Evolutionary conservation across 495 filamentous ascomycete genomes (phyloP).

Genomic region (Echria macrotheca): DNA sequence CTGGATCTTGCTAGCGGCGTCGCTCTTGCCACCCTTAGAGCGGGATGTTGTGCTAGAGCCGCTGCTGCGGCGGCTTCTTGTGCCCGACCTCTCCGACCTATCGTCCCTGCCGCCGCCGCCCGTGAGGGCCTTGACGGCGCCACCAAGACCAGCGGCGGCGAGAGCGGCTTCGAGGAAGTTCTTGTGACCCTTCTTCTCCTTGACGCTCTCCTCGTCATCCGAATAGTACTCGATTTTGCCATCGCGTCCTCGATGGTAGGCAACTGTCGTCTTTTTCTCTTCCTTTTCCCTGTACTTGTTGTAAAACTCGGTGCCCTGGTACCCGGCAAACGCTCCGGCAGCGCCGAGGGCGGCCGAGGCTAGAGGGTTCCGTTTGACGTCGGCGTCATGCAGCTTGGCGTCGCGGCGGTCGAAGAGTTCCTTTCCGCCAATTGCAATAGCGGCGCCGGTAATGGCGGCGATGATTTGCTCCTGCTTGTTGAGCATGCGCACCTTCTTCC

Average conservation of each 20-base stretch:
- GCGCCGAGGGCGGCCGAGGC: conserved; percentile 50
- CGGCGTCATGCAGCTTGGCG: conserved; percentile 38
- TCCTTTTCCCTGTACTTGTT: conserved; percentile 46
- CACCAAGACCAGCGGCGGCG: conserved; percentile 61
- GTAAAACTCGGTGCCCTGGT: conserved; percentile 49
- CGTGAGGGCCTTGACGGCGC: conserved; percentile 50
- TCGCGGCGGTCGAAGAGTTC: conserved; percentile 52
- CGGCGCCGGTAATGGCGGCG: conserved; percentile 48
- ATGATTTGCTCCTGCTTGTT: conserved; percentile 56
- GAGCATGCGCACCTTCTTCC: conserved; percentile 42
- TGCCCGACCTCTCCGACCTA: conserved; percentile 44
- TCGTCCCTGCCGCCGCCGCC: conserved; percentile 42
- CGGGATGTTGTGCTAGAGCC: conserved; percentile 43
- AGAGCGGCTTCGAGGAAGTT: conserved; percentile 68
- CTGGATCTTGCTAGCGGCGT: conserved; percentile 61
- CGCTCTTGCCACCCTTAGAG: conserved; percentile 36
- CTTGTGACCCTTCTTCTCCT: conserved; percentile 53
- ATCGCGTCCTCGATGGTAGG: conserved; percentile 38
- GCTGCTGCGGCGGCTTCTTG: conserved; percentile 43
- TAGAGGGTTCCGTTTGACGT: conserved; percentile 45
- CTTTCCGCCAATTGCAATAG: conserved; percentile 49
- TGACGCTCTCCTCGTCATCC: conserved; percentile 47
- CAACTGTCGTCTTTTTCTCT: conserved; percentile 38
- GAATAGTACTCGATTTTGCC: conserved; percentile 52
- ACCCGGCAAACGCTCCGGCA: conserved; percentile 50